Evolutionary conservation across 371 early-diverging fungal genomes (phyloP), one percentile per base, ranked within the genome.

Genomic region (Zychaea mexicana): DNA sequence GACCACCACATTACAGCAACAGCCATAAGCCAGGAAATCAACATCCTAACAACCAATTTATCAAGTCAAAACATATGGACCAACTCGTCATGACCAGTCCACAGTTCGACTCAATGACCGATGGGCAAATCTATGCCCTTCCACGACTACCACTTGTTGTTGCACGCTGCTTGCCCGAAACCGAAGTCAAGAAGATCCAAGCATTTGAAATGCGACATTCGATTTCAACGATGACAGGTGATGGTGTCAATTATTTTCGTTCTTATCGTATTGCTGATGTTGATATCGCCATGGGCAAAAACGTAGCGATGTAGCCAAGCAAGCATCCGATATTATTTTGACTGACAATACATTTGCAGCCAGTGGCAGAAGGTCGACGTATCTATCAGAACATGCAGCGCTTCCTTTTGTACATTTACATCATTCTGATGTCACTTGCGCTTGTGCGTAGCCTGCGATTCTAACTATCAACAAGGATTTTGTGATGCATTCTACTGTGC

Each of bases 141-240:
- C 69, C 76, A 2, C 90, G 94, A 39, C 86, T 96, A 46, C 97
- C 96, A 17, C 81, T 86, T 8, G 96, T 98, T 0, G 93, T 98
- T 69, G 97, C 98, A 1, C 88, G 99, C 33, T 94, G 94, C 70
- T 88, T 85, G 21, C 98, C 99, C 2, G 96, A 98, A 67, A 96
- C 96, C 73, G 98, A 99, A 74, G 89, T 97, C 57, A 96, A 94
- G 82, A 94, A 99, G 83, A 96, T 99, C 26, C 83, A 91, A 70
- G 95, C 97, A 0, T 78, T 99, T 63, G 90, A 97, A 64, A 82
- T 88, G 19, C 86, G 90, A 38, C 84, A 85, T 3, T 85, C 88
- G 31, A 82, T 85, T 57, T 81, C 82, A 57, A 88, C 89, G 42
- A 89, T 90, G 93, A 94, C 94, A 0, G 98, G 96, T 61, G 92